phyloP scores from a whole-genome alignment of 2,329 filamentous ascomycete genomes.

The Pyrenophora graminea region DNA sequence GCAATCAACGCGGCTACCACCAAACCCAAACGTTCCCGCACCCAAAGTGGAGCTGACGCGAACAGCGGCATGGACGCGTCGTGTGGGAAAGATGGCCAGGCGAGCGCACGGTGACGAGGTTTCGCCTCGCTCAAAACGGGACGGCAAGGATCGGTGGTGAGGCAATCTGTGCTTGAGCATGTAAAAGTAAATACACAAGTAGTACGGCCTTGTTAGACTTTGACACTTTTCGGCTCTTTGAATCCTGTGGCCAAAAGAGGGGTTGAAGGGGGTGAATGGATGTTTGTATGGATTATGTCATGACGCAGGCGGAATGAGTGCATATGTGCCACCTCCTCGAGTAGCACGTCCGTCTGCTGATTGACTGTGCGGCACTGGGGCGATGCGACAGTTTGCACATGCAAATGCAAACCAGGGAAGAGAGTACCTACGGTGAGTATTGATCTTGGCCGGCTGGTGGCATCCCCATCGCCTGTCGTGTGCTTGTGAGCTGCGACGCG shows the following conservation, averaged over 20 bases:
- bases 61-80: conserved; percentile 42
- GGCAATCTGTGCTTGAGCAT: too few species aligned
- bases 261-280: neutral
- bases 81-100: conserved; percentile 19
- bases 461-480: conserved; percentile 27
- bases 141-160: conserved; percentile 7
- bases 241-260: neutral
- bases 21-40: conserved; percentile 13
- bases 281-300: neutral
- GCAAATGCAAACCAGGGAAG: neutral
- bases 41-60: conserved; percentile 30
- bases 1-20: conserved; percentile 26
- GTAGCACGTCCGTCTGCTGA: conserved; percentile 9
- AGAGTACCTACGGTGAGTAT: neutral
- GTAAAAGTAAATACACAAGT: neutral
- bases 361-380: conserved; percentile 7
- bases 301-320: neutral
- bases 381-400: conserved; percentile 4
- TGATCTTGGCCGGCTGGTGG: conserved; percentile 19
- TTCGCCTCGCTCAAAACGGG: conserved; percentile 22
- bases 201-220: too few species aligned
- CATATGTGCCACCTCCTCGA: neutral
- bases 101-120: conserved; percentile 28
- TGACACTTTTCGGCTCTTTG: too few species aligned
- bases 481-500: conserved; percentile 26